Percentiles rank a stretch among this genome's conserved stretches.
Conservation (phyloP, 1,284 basidiomycete genomes). For the Bjerkandera adusta region DNA sequence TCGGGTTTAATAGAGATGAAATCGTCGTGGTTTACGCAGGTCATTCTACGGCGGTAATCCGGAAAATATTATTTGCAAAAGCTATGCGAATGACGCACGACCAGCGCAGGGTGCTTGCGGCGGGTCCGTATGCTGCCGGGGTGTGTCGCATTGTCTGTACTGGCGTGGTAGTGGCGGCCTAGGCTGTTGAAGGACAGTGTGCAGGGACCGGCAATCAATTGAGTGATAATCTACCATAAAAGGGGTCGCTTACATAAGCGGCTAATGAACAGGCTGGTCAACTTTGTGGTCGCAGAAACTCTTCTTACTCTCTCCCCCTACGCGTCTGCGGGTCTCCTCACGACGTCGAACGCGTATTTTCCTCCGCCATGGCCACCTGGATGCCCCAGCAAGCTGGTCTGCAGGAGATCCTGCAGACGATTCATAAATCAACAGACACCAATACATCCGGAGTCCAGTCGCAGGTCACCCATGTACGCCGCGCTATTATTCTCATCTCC, state of each 20-base stretch:
- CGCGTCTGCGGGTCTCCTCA: slow-evolving; percentile 19
- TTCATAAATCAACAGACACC: slow-evolving; percentile 80
- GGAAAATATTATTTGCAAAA: too few species aligned
- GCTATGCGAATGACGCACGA: too few species aligned
- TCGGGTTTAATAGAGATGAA: too few species aligned
- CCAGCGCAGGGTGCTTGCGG: too few species aligned
- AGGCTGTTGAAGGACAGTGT: too few species aligned
- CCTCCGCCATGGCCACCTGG: slow-evolving; percentile 59
- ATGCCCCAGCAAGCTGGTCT: slow-evolving; percentile 74
- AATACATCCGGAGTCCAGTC: slow-evolving; percentile 64
- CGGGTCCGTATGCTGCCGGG: too few species aligned
- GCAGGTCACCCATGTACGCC: slow-evolving; percentile 71
- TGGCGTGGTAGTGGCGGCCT: too few species aligned
- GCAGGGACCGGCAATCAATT: too few species aligned
- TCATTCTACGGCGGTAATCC: too few species aligned
- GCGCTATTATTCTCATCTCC: slow-evolving; percentile 13
- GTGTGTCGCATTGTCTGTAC: too few species aligned
- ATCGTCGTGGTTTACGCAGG: too few species aligned
- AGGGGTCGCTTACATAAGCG: slow-evolving; percentile 10
- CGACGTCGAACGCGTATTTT: slow-evolving; percentile 26
- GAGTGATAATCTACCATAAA: background rate
- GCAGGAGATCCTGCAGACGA: slow-evolving; percentile 83
- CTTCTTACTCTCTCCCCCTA: slow-evolving; percentile 14
- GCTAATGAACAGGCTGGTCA: slow-evolving; percentile 2
- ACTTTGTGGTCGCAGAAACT: slow-evolving; percentile 9